phyloP scores from a whole-genome alignment of 83 land plant genomes.

The Picea abies region DNA sequence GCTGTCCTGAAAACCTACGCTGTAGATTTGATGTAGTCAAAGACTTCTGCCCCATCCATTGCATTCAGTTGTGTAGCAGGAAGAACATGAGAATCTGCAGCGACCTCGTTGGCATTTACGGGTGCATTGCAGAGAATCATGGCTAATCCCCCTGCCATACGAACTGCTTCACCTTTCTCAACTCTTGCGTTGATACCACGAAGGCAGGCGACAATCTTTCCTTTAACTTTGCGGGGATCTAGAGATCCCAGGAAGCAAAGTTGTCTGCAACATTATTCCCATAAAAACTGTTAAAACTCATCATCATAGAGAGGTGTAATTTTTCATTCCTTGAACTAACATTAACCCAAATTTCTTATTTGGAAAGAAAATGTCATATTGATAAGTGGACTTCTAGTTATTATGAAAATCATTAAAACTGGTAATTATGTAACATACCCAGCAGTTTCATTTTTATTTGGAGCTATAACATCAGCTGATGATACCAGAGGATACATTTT shows the following conservation, averaged over 20 bases:
- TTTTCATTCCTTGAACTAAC: no score
- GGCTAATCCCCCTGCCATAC: constrained; percentile 73
- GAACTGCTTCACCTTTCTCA: constrained; percentile 66
- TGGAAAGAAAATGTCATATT: no score
- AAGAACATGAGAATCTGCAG: constrained; percentile 70
- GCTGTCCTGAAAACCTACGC: constrained; percentile 1
- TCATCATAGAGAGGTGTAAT: no score
- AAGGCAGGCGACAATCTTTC: constrained; percentile 67
- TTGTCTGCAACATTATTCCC: constrained; percentile 9
- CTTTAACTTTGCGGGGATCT: constrained; percentile 49
- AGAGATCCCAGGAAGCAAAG: constrained; percentile 63
- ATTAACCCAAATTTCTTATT: no score
- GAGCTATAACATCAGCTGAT: constrained; percentile 28
- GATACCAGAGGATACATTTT: constrained; percentile 37
- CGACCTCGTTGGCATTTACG: constrained; percentile 59
- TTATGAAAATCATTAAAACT: neutral
- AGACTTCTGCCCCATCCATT: constrained; percentile 31
- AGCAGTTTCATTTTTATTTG: constrained; percentile 13
- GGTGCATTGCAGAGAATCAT: constrained; percentile 72
- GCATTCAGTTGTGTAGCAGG: constrained; percentile 68
- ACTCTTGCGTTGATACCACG: constrained; percentile 68
- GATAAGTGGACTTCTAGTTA: neutral
- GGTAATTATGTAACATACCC: neutral
- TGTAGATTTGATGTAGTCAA: constrained; percentile 40
- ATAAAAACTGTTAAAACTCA: no score